Evolutionary conservation across 2,329 filamentous ascomycete species (phyloP).

Genomic region (Decorospora gaudefroyi): DNA sequence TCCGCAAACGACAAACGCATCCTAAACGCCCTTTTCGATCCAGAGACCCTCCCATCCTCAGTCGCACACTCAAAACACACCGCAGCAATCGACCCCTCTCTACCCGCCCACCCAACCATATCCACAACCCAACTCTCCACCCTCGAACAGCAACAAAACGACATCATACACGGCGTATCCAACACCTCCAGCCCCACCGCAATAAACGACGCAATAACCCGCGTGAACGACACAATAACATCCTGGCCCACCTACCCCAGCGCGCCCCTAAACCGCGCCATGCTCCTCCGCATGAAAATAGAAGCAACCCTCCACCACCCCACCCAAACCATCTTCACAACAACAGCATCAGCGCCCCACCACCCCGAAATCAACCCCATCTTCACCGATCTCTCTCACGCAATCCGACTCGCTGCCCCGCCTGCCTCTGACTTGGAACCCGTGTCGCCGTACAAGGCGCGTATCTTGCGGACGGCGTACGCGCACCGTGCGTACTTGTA

Average conservation of each 20-base stretch:
- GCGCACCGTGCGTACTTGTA: conserved; percentile 66
- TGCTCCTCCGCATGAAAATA: conserved; percentile 65
- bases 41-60: conserved; percentile 48
- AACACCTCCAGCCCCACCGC: conserved; percentile 16
- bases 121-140: conserved; percentile 41
- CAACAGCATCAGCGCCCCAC: conserved; percentile 3
- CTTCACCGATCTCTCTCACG: conserved; percentile 49
- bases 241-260: conserved; percentile 69
- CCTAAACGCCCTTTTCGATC: conserved; percentile 49
- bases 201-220: conserved; percentile 29
- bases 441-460: conserved; percentile 67
- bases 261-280: conserved; percentile 74
- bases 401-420: conserved; percentile 60
- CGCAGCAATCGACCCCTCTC: conserved; percentile 51
- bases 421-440: conserved; percentile 49
- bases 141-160: conserved; percentile 51
- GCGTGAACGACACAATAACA: conserved; percentile 61
- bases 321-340: conserved; percentile 20
- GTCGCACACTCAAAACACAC: conserved; percentile 56
- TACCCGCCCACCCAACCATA: conserved; percentile 51
- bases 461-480: conserved; percentile 69
- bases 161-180: conserved; percentile 49
- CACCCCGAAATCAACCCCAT: conserved; percentile 21
- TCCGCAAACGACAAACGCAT: conserved; percentile 47
- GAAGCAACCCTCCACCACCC: conserved; percentile 20